Conservation (phyloP, 495 filamentous ascomycete genomes). For the Neurospora cerealis region DNA sequence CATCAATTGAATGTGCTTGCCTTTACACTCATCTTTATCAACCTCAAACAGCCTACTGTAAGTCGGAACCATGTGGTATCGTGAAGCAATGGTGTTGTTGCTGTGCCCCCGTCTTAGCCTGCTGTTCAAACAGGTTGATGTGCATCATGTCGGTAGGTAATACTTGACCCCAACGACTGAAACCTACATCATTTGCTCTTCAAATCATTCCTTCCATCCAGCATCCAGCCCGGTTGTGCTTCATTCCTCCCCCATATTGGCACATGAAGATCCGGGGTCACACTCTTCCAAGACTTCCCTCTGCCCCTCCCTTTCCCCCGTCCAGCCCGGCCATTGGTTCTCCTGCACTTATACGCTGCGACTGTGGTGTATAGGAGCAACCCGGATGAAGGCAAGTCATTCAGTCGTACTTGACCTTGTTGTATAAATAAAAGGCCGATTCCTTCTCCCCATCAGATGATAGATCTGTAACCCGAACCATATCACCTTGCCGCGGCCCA, state of each 20-base stretch:
- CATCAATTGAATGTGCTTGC: background rate
- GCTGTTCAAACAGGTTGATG: background rate
- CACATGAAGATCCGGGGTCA: background rate
- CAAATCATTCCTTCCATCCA: background rate
- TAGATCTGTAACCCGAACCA: background rate
- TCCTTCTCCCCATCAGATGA: background rate
- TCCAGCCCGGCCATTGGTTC: background rate
- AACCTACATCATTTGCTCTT: background rate
- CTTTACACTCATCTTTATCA: background rate
- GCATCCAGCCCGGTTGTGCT: background rate
- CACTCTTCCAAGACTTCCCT: background rate
- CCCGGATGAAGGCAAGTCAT: background rate
- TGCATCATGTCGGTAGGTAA: background rate
- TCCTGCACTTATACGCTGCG: background rate
- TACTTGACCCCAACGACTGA: background rate
- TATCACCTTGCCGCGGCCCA: background rate
- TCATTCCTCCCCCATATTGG: background rate
- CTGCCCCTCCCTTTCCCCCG: background rate
- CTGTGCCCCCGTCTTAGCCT: background rate
- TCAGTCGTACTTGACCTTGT: background rate
- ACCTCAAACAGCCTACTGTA: background rate
- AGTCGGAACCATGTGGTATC: background rate
- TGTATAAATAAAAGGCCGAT: background rate
- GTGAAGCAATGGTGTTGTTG: background rate
- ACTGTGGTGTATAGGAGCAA: background rate